Base-by-base conservation (phyloP, 306 rosid genomes). In the Rosa multiflora region DNA sequence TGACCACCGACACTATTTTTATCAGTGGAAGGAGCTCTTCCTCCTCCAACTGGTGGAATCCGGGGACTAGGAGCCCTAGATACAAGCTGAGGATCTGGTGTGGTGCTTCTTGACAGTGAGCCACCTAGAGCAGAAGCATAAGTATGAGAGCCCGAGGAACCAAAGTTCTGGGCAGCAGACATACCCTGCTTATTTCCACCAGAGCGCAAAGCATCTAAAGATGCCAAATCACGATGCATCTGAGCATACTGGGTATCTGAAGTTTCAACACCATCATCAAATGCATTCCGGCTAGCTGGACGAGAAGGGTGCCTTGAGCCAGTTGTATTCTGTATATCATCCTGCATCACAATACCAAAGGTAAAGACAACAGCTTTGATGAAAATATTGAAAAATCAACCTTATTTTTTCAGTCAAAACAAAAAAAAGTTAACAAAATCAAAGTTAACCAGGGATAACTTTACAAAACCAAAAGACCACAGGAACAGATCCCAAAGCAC, bases 11-110 rank as follows among this genome's bases (percentile, higher is more conserved):
- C 77, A 53, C 81, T 80, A 83, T 96, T 91, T 86, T 86, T 94
- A 39, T 92, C 97, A 21, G 87, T 67, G 39, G 94, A 77, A 82
- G 77, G 67, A 63, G 75, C 80, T 85, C 97, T 84, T 49, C 97
- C 93, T 12, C 90, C 93, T 47, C 97, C 97, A 62, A 89, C 96
- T 13, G 90, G 92, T 23, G 96, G 88, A 81, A 84, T 88, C 49
- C 95, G 89, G 58, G 98, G 99, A 87, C 99, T 93, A 17, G 97
- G 93, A 78, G 96, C 97, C 86, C 99, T 86, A 39, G 94, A 86
- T 76, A 88, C 78, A 58, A 84, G 83, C 78, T 91, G 98, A 9
- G 94, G 92, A 79, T 95, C 99, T 32, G 99, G 98, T 67, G 99
- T 95, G 49, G 86, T 85, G 83, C 97, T 91, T 89, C 98, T 84